A percentile compares a stretch with the other conserved stretches of the same genome.
Conservation (phyloP, 352 stramenopile species). For the Globisporangium okanoganense region DNA sequence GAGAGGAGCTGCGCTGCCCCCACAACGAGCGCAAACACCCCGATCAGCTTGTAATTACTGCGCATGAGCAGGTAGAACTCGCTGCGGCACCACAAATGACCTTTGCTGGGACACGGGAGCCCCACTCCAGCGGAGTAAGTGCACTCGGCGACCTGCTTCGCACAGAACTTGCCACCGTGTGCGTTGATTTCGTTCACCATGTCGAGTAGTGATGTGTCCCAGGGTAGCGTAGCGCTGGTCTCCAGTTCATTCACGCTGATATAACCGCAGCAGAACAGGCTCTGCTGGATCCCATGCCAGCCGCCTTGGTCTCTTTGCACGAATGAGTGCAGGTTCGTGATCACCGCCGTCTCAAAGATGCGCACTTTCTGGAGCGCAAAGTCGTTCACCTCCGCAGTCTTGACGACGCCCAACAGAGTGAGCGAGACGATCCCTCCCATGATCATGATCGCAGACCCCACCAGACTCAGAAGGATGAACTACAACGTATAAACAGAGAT, state of each 20-base stretch:
- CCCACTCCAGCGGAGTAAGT: conserved; percentile 6
- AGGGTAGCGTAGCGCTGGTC: conserved; percentile 18
- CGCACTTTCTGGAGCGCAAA: conserved; percentile 31
- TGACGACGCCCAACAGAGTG: conserved; percentile 34
- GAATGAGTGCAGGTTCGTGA: conserved; percentile 38
- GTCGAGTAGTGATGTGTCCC: conserved; percentile 28
- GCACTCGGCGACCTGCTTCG: conserved; percentile 23
- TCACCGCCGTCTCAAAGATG: conserved; percentile 42
- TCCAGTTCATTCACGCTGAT: conserved; percentile 20
- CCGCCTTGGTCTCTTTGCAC: conserved; percentile 15
- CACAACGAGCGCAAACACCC: conserved; percentile 38
- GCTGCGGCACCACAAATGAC: conserved; percentile 40
- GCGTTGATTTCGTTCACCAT: conserved; percentile 36
- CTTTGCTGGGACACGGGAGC: conserved; percentile 34
- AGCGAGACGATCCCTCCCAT: conserved; percentile 45
- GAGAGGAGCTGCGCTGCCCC: conserved; percentile 43
- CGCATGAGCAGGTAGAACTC: conserved; percentile 42
- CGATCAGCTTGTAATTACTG: conserved; percentile 43
- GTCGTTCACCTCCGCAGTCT: conserved; percentile 25
- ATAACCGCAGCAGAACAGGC: conserved; percentile 59
- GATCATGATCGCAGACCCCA: conserved; percentile 38
- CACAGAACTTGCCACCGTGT: conserved; percentile 37
- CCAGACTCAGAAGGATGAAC: conserved; percentile 43
- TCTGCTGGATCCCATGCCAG: conserved; percentile 46
- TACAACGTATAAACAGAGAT: conserved; percentile 14